Evolutionary conservation across 2,329 filamentous ascomycete species (phyloP).

Genomic region (Diaporthe sp.): DNA sequence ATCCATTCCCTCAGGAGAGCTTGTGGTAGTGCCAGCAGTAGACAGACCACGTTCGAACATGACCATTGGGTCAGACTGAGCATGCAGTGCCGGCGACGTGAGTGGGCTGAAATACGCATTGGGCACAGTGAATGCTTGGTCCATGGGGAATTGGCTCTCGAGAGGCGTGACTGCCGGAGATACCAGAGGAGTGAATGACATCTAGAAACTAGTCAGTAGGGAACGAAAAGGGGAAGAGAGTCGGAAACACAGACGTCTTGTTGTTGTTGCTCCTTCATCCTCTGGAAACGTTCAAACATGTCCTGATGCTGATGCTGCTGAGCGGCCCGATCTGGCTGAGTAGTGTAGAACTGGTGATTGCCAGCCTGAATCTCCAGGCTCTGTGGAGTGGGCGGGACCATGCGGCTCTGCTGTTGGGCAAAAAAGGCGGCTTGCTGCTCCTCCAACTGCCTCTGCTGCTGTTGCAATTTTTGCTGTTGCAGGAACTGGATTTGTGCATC

Average conservation of each 20-base stretch:
- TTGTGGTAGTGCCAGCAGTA: slow-evolving; percentile 55
- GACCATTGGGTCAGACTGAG: slow-evolving; percentile 69
- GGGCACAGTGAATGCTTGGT: slow-evolving; percentile 71
- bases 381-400: slow-evolving; percentile 83
- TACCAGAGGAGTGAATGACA: slow-evolving; percentile 84
- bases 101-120: slow-evolving; percentile 86
- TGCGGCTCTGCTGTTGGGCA: slow-evolving; percentile 65
- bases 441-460: slow-evolving; percentile 69
- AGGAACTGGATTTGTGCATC: slow-evolving; percentile 76
- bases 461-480: slow-evolving; percentile 72
- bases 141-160: slow-evolving; percentile 76
- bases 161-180: slow-evolving; percentile 88
- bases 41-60: slow-evolving; percentile 59
- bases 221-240: not conserved
- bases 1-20: slow-evolving; percentile 71
- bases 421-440: slow-evolving; percentile 70
- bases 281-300: slow-evolving; percentile 76
- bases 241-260: slow-evolving; percentile 67
- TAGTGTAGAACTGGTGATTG: slow-evolving; percentile 67
- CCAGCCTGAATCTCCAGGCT: slow-evolving; percentile 81
- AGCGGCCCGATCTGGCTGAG: slow-evolving; percentile 64
- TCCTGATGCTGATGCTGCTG: slow-evolving; percentile 70
- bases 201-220: slow-evolving; percentile 58
- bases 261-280: slow-evolving; percentile 71
- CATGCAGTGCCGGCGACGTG: slow-evolving; percentile 83